Percentiles rank a stretch among this genome's conserved stretches.
Evolutionary conservation across 768 basidiomycete species (phyloP).

Genomic region (Tulasnella sp.): DNA sequence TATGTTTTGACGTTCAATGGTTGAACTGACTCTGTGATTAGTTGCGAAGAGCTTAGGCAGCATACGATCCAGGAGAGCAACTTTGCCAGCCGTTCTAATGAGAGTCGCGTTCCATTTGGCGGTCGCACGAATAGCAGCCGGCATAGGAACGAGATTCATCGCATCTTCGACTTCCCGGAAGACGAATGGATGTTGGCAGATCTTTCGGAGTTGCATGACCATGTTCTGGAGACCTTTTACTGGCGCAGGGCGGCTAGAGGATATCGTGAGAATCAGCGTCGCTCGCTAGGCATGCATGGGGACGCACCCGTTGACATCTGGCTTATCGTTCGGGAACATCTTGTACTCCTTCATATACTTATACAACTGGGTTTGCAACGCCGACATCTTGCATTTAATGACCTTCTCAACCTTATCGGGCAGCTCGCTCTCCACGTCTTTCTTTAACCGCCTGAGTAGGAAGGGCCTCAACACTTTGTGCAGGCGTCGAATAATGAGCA

Average conservation of each 20-base stretch:
- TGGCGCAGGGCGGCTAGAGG: conserved; percentile 65
- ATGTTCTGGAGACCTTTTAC: conserved; percentile 92
- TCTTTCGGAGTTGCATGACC: conserved; percentile 97
- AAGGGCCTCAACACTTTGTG: conserved; percentile 97
- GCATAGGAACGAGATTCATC: conserved; percentile 56
- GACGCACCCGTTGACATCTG: conserved; percentile 71
- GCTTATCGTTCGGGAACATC: conserved; percentile 84
- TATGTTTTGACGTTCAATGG: not conserved
- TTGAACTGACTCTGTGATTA: conserved; percentile 73
- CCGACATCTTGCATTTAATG: conserved; percentile 94
- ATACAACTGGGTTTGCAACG: conserved; percentile 88
- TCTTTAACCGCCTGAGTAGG: conserved; percentile 89
- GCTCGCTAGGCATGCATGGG: conserved; percentile 18
- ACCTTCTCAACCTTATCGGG: conserved; percentile 99
- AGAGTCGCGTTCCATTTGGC: conserved; percentile 83
- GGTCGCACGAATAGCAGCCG: conserved; percentile 49
- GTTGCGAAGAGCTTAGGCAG: conserved; percentile 94
- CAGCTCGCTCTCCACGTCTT: conserved; percentile 93
- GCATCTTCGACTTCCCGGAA: conserved; percentile 95
- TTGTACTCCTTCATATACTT: conserved; percentile 99
- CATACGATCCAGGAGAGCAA: conserved; percentile 87
- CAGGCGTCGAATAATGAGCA: conserved; percentile 93
- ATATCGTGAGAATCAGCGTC: conserved; percentile 17
- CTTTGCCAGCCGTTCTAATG: conserved; percentile 86
- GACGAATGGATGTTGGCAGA: conserved; percentile 96